phyloP scores from a whole-genome alignment of 2,329 filamentous ascomycete genomes.

The Cladosporium sp. region DNA sequence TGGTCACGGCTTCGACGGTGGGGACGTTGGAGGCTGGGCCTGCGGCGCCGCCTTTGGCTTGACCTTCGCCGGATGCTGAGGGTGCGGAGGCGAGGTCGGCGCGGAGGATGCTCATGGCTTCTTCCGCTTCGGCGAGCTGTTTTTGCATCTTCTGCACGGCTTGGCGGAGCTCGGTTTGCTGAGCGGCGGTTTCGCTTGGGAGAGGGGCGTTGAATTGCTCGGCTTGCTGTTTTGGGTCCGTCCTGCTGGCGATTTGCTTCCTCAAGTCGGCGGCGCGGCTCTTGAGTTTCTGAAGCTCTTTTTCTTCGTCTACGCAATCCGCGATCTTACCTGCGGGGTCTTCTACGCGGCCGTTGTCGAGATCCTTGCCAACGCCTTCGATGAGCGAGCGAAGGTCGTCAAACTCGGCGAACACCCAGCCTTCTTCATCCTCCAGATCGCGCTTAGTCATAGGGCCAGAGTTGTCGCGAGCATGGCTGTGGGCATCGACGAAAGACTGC shows the following conservation, averaged over 20 bases:
- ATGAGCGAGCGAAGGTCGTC: conserved; percentile 55
- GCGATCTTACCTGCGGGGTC: conserved; percentile 66
- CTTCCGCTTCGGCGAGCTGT: conserved; percentile 72
- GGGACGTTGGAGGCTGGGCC: conserved; percentile 52
- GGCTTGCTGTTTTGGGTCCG: conserved; percentile 64
- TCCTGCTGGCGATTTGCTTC: conserved; percentile 65
- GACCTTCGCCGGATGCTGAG: conserved; percentile 35
- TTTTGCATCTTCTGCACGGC: conserved; percentile 71
- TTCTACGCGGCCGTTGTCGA: conserved; percentile 66
- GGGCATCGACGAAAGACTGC: conserved; percentile 60
- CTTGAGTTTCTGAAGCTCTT: conserved; percentile 67
- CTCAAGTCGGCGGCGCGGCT: conserved; percentile 74
- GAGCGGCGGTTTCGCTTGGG: conserved; percentile 75
- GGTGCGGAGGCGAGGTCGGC: conserved; percentile 64
- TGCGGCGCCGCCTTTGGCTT: conserved; percentile 18
- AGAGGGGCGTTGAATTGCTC: conserved; percentile 67
- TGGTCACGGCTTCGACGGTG: conserved; percentile 86
- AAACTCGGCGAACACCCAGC: conserved; percentile 75
- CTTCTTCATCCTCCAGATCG: conserved; percentile 55
- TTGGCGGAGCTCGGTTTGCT: conserved; percentile 78
- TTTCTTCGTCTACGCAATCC: conserved; percentile 59
- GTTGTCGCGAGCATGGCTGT: conserved; percentile 51
- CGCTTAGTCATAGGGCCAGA: conserved; percentile 36
- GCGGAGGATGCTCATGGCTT: conserved; percentile 72
- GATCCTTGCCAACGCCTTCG: conserved; percentile 56